These are phyloP conservation scores for Murraya koenigii DNA, from an alignment of 345 rosid genomes.

Conservation along the genomic window DNA sequence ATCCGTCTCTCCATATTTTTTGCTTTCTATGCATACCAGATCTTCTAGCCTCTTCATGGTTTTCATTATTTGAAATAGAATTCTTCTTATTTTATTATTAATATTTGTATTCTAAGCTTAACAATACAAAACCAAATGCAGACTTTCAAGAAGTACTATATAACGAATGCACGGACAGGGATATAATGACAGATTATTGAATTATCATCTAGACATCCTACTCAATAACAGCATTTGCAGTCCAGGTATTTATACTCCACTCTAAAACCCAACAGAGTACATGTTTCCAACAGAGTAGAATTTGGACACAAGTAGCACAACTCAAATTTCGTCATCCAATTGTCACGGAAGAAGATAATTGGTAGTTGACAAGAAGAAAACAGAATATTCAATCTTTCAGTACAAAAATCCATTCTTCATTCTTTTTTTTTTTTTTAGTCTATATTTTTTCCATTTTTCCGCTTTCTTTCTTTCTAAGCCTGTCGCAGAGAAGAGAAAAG, in stretches of 20 bases:
- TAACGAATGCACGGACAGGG: background rate
- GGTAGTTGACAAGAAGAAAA: background rate
- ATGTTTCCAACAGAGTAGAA: background rate
- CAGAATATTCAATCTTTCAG: background rate
- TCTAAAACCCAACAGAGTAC: background rate
- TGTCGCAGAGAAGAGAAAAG: background rate
- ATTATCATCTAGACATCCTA: background rate
- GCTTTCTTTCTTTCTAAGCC: background rate
- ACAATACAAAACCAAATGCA: background rate
- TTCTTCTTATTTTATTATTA: too few species aligned
- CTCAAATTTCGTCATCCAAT: background rate
- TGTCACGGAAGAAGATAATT: background rate
- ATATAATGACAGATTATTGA: background rate
- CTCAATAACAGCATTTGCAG: background rate
- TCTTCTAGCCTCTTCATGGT: background rate
- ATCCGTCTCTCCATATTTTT: background rate
- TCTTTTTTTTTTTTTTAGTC: background rate
- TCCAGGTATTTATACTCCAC: background rate
- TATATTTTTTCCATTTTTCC: background rate
- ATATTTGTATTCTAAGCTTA: background rate
- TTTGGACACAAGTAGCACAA: background rate
- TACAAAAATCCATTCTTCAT: constrained; percentile 1
- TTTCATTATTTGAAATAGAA: too few species aligned
- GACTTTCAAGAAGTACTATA: background rate
- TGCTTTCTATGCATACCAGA: background rate